A percentile compares a stretch with the other conserved stretches of the same genome.
phyloP scores from a whole-genome alignment of 495 filamentous ascomycete genomes.

The Physcia stellaris region DNA sequence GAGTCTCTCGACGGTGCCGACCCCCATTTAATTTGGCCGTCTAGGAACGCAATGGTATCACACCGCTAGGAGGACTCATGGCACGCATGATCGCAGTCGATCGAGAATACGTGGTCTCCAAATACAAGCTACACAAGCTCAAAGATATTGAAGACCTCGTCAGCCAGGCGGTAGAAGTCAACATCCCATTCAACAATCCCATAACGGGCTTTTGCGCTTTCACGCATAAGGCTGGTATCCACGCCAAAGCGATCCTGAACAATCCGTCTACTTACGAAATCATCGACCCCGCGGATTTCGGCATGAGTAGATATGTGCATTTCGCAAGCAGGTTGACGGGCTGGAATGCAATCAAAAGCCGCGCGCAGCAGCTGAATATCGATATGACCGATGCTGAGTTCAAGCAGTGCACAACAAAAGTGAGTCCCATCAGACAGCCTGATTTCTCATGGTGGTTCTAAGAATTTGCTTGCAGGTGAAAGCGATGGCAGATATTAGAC shows the following conservation, averaged over 20 bases:
- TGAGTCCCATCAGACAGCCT: no score
- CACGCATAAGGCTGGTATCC: constrained; percentile 16
- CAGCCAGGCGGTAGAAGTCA: constrained; percentile 37
- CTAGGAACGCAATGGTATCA: not conserved
- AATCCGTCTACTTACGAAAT: constrained; percentile 60
- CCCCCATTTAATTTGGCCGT: constrained; percentile 1
- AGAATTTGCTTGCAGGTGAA: no score
- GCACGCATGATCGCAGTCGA: constrained; percentile 39
- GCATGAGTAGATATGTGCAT: constrained; percentile 71
- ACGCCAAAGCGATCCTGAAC: constrained; percentile 77
- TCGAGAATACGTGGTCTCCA: constrained; percentile 36
- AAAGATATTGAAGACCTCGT: constrained; percentile 40
- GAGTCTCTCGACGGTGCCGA: no score
- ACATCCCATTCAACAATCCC: constrained; percentile 41
- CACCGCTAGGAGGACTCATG: constrained; percentile 39
- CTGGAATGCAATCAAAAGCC: constrained; percentile 89
- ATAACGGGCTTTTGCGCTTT: constrained; percentile 64
- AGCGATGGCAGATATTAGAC: constrained; percentile 71
- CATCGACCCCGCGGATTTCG: constrained; percentile 27
- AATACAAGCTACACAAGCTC: constrained; percentile 39
- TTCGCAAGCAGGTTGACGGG: constrained; percentile 70
- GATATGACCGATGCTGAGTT: constrained; percentile 76
- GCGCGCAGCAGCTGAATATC: constrained; percentile 71
- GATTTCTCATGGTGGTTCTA: no score
- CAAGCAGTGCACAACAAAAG: no score